phyloP scores from a whole-genome alignment of 352 stramenopile species.

The Phytophthora nicotianae region DNA sequence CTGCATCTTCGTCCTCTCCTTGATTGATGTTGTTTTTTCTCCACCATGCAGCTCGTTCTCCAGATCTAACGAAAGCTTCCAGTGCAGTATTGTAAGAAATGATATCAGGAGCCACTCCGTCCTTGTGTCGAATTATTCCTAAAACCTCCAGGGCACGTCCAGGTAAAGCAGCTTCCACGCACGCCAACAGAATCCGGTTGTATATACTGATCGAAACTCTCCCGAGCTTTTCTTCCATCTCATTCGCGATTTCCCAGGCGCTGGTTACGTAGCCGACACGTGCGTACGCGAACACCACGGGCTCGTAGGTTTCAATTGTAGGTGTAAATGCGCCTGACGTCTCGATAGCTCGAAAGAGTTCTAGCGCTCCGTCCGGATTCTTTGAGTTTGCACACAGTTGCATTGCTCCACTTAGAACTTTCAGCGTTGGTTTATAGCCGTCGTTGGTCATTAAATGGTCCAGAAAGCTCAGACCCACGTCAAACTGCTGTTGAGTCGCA shows the following conservation, averaged over 20 bases:
- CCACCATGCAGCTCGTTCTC: conserved; percentile 24
- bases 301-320: conserved; percentile 47
- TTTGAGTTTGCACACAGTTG: conserved; percentile 51
- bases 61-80: conserved; percentile 49
- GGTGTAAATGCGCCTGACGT: conserved; percentile 39
- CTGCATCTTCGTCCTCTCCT: conserved; percentile 13
- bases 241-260: conserved; percentile 41
- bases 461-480: conserved; percentile 65
- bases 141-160: conserved; percentile 51
- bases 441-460: conserved; percentile 57
- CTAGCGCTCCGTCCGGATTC: conserved; percentile 50
- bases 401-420: conserved; percentile 60
- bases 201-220: conserved; percentile 47
- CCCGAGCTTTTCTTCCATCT: conserved; percentile 55
- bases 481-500: conserved; percentile 44
- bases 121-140: conserved; percentile 38
- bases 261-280: conserved; percentile 51
- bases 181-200: conserved; percentile 66
- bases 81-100: conserved; percentile 67
- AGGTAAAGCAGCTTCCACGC: conserved; percentile 43
- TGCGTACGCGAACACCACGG: conserved; percentile 60
- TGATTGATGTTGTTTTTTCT: conserved; percentile 28
- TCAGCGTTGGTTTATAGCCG: conserved; percentile 48
- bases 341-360: conserved; percentile 58
- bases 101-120: conserved; percentile 37